A percentile compares a stretch with the other conserved stretches of the same genome.
Conservation (phyloP, 2,329 filamentous ascomycete genomes). For the Aspergillus ruber region DNA sequence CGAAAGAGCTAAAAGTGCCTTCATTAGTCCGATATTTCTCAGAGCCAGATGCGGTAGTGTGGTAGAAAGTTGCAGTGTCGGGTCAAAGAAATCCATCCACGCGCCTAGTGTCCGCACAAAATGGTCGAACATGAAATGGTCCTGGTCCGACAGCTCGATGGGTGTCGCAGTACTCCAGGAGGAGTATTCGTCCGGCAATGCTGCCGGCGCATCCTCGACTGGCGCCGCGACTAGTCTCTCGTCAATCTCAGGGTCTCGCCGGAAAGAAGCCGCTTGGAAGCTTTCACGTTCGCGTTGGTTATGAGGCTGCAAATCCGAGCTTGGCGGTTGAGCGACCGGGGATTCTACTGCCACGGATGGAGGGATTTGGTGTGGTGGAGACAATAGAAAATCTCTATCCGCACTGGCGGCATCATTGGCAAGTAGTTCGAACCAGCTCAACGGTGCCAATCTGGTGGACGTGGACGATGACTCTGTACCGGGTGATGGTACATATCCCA, state of each 20-base stretch:
- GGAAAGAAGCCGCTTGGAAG: slow-evolving; percentile 16
- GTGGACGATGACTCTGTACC: slow-evolving; percentile 28
- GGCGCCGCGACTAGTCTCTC: slow-evolving; percentile 15
- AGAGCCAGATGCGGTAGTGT: slow-evolving; percentile 38
- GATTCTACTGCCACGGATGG: slow-evolving; percentile 12
- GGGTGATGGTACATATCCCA: slow-evolving; percentile 15
- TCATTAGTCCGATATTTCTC: slow-evolving; percentile 52
- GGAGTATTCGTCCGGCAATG: slow-evolving; percentile 7
- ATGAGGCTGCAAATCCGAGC: slow-evolving; percentile 5
- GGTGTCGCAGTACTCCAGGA: slow-evolving; percentile 9
- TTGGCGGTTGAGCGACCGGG: slow-evolving; percentile 7
- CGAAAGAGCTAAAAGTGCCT: slow-evolving; percentile 52
- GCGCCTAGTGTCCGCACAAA: slow-evolving; percentile 18
- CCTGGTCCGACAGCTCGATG: slow-evolving; percentile 7
- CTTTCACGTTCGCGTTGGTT: slow-evolving; percentile 9
- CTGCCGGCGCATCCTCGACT: slow-evolving; percentile 8
- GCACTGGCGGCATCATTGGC: slow-evolving; percentile 16
- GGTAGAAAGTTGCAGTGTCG: slow-evolving; percentile 32
- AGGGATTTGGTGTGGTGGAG: slow-evolving; percentile 13
- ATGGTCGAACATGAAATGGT: slow-evolving; percentile 9
- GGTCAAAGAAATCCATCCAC: slow-evolving; percentile 42
- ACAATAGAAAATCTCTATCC: slow-evolving; percentile 8
- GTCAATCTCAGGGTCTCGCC: slow-evolving; percentile 9
- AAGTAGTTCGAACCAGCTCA: slow-evolving; percentile 44
- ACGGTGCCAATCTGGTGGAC: slow-evolving; percentile 36